A percentile compares a stretch with the other conserved stretches of the same genome.
Conservation (phyloP, 2,329 filamentous ascomycete genomes). For the Polytolypa hystricis region DNA sequence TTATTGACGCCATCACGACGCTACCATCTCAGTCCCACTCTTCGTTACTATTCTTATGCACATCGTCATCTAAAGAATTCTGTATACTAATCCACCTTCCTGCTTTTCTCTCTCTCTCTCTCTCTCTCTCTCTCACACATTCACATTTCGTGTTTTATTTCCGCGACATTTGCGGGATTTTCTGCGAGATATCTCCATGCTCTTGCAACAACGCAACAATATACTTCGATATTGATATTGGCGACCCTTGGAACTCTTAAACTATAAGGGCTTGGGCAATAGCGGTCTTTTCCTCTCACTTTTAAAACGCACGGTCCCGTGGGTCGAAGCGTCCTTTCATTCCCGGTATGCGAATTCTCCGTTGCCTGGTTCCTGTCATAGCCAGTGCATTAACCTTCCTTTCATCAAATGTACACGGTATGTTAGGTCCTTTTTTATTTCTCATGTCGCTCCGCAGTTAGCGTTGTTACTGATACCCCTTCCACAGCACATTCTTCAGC, state of each 20-base stretch:
- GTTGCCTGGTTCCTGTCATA: slow-evolving; percentile 17
- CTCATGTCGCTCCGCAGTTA: too few relatives aligned
- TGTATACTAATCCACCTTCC: neutral
- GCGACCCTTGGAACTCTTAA: too few relatives aligned
- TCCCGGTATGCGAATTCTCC: slow-evolving; percentile 19
- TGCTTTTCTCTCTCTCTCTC: neutral
- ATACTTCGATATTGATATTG: neutral
- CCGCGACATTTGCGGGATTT: too few relatives aligned
- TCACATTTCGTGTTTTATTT: neutral
- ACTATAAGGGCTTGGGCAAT: too few relatives aligned
- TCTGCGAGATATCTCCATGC: neutral
- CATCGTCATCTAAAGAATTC: neutral
- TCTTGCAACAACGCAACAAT: neutral
- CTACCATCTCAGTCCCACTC: too few relatives aligned
- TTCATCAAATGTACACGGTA: slow-evolving; percentile 13
- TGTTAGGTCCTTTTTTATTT: slow-evolving; percentile 2
- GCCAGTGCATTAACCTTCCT: slow-evolving; percentile 19
- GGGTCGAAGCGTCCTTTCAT: slow-evolving; percentile 6
- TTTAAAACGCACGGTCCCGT: neutral
- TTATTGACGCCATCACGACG: too few relatives aligned
- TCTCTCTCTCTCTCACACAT: too few relatives aligned
- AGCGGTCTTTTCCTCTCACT: neutral
- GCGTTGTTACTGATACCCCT: slow-evolving; percentile 3
- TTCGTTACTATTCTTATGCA: too few relatives aligned
- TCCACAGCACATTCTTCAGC: slow-evolving; percentile 55